Evolutionary conservation across 768 basidiomycete genomes (phyloP).

Genomic region (Multifurca ochricompacta): DNA sequence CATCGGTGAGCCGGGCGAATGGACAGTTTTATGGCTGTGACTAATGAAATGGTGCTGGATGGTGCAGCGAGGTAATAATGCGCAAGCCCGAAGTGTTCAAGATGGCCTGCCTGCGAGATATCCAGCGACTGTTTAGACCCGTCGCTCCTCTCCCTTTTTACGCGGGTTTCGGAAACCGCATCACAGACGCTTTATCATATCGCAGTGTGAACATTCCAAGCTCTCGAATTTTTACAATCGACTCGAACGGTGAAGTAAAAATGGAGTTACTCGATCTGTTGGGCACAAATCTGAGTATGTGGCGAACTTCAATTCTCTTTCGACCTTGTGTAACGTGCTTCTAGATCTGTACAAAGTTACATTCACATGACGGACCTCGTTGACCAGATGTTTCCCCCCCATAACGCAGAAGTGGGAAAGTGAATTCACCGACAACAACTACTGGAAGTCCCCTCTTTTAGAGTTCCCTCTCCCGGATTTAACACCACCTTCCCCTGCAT

Average conservation of each 20-base stretch:
- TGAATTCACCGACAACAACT: constrained; percentile 96
- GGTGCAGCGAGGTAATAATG: constrained; percentile 88
- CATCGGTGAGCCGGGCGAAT: constrained; percentile 57
- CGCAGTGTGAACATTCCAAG: constrained; percentile 92
- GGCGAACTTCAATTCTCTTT: not conserved
- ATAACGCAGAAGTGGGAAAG: constrained; percentile 83
- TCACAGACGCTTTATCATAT: constrained; percentile 98
- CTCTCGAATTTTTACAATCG: constrained; percentile 94
- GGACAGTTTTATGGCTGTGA: constrained; percentile 19
- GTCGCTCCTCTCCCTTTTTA: constrained; percentile 75
- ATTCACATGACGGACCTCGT: constrained; percentile 99
- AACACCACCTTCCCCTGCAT: constrained; percentile 82
- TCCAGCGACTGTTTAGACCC: constrained; percentile 81
- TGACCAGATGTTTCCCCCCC: constrained; percentile 98
- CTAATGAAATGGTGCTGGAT: not conserved
- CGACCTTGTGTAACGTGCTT: not conserved
- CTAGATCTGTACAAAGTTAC: constrained; percentile 46
- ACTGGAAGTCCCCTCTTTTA: constrained; percentile 78
- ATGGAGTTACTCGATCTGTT: constrained; percentile 94
- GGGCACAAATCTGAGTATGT: constrained; percentile 94
- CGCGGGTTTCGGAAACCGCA: constrained; percentile 96
- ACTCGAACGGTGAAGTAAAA: constrained; percentile 90
- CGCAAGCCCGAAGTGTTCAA: constrained; percentile 99
- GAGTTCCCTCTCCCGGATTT: constrained; percentile 76
- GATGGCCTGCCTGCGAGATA: constrained; percentile 97